Conservation (phyloP, 768 basidiomycete genomes). For the Calvatia gigantea region DNA sequence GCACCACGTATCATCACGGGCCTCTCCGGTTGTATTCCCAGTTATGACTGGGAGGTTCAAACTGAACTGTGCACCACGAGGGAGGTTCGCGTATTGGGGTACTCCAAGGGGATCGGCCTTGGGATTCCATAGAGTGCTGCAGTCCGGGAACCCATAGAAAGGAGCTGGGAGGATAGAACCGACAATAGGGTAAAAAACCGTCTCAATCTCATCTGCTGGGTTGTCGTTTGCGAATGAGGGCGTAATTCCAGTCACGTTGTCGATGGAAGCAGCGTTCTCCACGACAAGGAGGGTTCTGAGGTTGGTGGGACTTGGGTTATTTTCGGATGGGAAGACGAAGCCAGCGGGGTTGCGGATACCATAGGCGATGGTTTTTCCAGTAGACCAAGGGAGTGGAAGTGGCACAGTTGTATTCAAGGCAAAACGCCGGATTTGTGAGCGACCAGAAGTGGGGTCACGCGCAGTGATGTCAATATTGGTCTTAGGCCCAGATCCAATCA, state of each 20-base stretch:
- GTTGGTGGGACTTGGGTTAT: slow-evolving; percentile 1
- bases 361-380: slow-evolving; percentile 34
- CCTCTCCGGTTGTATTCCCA: neutral
- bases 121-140: slow-evolving; percentile 40
- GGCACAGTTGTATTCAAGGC: slow-evolving; percentile 15
- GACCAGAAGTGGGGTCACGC: slow-evolving; percentile 37
- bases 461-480: slow-evolving; percentile 41
- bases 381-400: slow-evolving; percentile 21
- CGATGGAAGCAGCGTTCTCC: slow-evolving; percentile 43
- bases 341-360: slow-evolving; percentile 44
- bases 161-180: slow-evolving; percentile 9
- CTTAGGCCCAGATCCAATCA: slow-evolving; percentile 35
- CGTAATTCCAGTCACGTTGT: slow-evolving; percentile 36
- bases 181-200: slow-evolving; percentile 18
- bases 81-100: slow-evolving; percentile 29
- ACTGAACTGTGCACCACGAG: slow-evolving; percentile 35
- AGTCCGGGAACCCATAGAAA: slow-evolving; percentile 42
- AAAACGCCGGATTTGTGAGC: slow-evolving; percentile 37
- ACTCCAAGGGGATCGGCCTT: slow-evolving; percentile 36
- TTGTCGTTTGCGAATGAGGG: slow-evolving; percentile 41
- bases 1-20: slow-evolving; percentile 32
- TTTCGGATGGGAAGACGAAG: slow-evolving; percentile 29
- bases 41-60: slow-evolving; percentile 27
- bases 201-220: slow-evolving; percentile 37
- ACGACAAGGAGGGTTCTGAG: slow-evolving; percentile 28